phyloP scores from a whole-genome alignment of 228 moss, liverwort and hornwort genomes.

The Sphagnum magellanicum region DNA sequence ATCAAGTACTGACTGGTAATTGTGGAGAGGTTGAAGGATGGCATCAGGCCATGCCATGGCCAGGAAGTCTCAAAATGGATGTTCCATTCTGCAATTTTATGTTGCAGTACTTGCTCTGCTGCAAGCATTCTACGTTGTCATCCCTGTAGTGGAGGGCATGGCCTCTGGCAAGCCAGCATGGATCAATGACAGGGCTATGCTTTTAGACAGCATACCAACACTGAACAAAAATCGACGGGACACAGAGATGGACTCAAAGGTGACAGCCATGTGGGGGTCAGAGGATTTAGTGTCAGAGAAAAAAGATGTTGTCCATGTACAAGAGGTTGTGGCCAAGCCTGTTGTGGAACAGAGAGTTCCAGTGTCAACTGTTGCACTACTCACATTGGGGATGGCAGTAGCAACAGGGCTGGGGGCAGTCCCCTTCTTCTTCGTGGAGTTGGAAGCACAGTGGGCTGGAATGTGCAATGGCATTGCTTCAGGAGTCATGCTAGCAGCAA shows the following conservation, averaged over 20 bases:
- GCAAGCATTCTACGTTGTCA: constrained; percentile 9
- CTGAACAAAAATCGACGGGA: no score
- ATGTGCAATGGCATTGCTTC: constrained; percentile 94
- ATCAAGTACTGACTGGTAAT: no score
- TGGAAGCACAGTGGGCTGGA: constrained; percentile 82
- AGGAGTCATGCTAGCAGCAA: constrained; percentile 95
- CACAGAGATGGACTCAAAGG: neutral
- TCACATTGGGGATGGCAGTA: constrained; percentile 83
- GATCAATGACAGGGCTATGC: constrained; percentile 5
- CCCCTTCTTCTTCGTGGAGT: constrained; percentile 90
- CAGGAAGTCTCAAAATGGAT: no score
- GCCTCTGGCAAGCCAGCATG: constrained; percentile 3
- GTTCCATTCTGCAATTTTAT: constrained; percentile 4
- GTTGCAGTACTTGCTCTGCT: constrained; percentile 13
- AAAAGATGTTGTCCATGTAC: neutral
- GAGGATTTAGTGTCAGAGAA: neutral
- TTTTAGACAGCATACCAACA: constrained; percentile 1
- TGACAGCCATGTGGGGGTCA: neutral
- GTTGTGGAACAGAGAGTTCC: constrained; percentile 31
- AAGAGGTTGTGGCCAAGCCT: constrained; percentile 10
- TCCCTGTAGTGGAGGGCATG: constrained; percentile 15
- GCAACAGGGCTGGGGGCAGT: constrained; percentile 88
- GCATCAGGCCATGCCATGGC: no score
- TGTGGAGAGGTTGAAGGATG: no score
- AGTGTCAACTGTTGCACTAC: constrained; percentile 67